Evolutionary conservation across 2,329 filamentous ascomycete genomes (phyloP), one percentile per base, ranked within the genome.

Genomic region (Aurifilum marmelostoma): DNA sequence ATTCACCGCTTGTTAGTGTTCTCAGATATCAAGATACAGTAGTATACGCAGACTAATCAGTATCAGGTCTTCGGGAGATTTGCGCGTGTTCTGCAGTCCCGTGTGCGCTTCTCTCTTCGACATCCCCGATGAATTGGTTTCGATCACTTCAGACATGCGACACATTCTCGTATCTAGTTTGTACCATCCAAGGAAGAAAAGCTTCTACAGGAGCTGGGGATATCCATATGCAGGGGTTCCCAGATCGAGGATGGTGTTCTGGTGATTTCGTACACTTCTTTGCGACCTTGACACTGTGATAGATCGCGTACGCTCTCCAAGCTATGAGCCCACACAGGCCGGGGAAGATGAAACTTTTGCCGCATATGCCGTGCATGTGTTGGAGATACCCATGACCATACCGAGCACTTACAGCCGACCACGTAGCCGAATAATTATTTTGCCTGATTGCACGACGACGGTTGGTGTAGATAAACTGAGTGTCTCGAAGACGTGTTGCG

Each of bases 21-120:
- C 37, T 39, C 5, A 39, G 11, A 39, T 12, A 39, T 9, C 2
- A 39, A 12, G 11, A 11, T n/a, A n/a, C n/a, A n/a, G n/a, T n/a
- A n/a, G n/a, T n/a, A 39, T 39, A 39, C n/a, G 37, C 37, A 7
- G 12, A 6, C 37, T 39, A 12, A 11, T 6, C 9, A 39, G 11
- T 39, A 6, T 3, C n/a, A 27, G 5, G 4, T 6, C 2, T 6
- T 1, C 21, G n/a, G n/a, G n/a, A n/a, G n/a, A n/a, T n/a, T n/a
- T n/a, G n/a, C n/a, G n/a, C n/a, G n/a, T n/a, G n/a, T n/a, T n/a
- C n/a, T n/a, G n/a, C n/a, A n/a, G n/a, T n/a, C n/a, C n/a, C n/a
- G n/a, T n/a, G n/a, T 11, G 3, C 41, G 6, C 21, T 21, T 21
- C 41, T 4, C 41, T 21, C 11, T 21, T 18, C 41, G 41, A 11